A percentile compares a stretch with the other conserved stretches of the same genome.
Conservation (phyloP, 2,329 filamentous ascomycete genomes). For the Arthrinium puccinioides region DNA sequence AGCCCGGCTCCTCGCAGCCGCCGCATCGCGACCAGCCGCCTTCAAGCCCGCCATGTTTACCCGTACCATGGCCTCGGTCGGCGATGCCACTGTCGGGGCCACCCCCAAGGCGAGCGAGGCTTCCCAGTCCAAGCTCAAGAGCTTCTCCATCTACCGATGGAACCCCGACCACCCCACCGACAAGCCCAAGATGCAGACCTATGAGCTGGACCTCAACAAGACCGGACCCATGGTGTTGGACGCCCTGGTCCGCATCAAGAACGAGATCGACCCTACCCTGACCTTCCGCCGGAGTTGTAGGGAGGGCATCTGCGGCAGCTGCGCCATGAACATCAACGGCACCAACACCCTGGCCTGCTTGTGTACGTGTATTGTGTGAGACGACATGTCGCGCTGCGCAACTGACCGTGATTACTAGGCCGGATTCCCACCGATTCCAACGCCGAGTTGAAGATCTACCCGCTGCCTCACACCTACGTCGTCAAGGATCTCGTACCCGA, state of each 20-base stretch:
- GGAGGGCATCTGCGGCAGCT: conserved; percentile 97
- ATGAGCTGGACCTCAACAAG: conserved; percentile 95
- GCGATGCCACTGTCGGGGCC: conserved; percentile 52
- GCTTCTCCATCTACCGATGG: conserved; percentile 98
- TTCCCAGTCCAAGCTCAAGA: conserved; percentile 67
- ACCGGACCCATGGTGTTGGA: conserved; percentile 98
- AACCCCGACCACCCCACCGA: conserved; percentile 85
- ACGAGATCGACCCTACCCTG: conserved; percentile 92
- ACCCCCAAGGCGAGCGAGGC: conserved; percentile 51
- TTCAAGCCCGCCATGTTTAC: conserved; percentile 34
- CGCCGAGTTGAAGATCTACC: conserved; percentile 90
- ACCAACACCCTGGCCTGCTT: conserved; percentile 96
- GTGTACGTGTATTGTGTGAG: conserved; percentile 55
- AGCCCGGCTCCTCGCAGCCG: conserved; percentile 43
- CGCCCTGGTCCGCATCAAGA: conserved; percentile 96
- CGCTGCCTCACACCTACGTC: conserved; percentile 95
- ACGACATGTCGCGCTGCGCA: neutral
- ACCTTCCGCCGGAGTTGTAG: conserved; percentile 94
- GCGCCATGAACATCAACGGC: conserved; percentile 99
- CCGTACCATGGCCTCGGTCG: conserved; percentile 49
- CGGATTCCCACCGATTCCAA: conserved; percentile 80
- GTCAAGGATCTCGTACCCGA: conserved; percentile 99
- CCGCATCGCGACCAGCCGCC: conserved; percentile 33
- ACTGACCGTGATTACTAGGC: conserved; percentile 46
- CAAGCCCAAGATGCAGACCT: conserved; percentile 94